These are phyloP conservation scores for Leccinum disarticulatum DNA, from an alignment of 768 basidiomycete species.

Conservation along the genomic window DNA sequence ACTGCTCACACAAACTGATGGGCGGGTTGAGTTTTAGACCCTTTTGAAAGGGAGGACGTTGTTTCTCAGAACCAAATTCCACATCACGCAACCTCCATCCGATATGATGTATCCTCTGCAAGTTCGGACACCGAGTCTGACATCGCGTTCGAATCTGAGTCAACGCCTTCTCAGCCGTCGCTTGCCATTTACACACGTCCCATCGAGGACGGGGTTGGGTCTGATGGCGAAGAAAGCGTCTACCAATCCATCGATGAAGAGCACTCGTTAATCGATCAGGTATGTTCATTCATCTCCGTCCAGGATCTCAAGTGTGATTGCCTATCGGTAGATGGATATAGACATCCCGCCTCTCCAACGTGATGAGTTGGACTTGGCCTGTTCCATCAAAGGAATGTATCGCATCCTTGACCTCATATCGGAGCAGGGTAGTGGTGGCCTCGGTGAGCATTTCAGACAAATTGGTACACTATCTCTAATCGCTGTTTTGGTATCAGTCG, in stretches of 20 bases:
- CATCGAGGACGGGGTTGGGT: neutral
- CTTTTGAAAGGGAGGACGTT: neutral
- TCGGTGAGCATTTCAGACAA: slow-evolving; percentile 37
- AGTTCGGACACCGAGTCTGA: slow-evolving; percentile 6
- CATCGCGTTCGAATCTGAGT: neutral
- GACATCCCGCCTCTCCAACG: slow-evolving; percentile 3
- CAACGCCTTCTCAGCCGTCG: slow-evolving; percentile 4
- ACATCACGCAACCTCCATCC: neutral
- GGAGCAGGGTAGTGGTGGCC: slow-evolving; percentile 50
- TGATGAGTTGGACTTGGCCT: slow-evolving; percentile 22
- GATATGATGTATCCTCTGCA: neutral
- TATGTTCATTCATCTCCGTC: neutral
- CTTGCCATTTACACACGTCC: neutral
- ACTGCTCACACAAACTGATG: neutral
- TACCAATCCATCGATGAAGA: slow-evolving; percentile 17
- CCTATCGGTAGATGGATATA: slow-evolving; percentile 19
- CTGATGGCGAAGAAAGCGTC: slow-evolving; percentile 14
- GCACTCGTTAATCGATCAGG: slow-evolving; percentile 4
- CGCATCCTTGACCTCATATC: slow-evolving; percentile 53
- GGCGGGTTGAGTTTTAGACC: slow-evolving; percentile 6
- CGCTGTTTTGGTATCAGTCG: slow-evolving; percentile 39
- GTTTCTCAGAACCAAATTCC: neutral
- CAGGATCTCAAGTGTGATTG: neutral
- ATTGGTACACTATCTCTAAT: neutral
- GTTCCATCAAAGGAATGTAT: slow-evolving; percentile 47